phyloP scores from a whole-genome alignment of 2,329 filamentous ascomycete genomes.

The Phialophora verrucosa region DNA sequence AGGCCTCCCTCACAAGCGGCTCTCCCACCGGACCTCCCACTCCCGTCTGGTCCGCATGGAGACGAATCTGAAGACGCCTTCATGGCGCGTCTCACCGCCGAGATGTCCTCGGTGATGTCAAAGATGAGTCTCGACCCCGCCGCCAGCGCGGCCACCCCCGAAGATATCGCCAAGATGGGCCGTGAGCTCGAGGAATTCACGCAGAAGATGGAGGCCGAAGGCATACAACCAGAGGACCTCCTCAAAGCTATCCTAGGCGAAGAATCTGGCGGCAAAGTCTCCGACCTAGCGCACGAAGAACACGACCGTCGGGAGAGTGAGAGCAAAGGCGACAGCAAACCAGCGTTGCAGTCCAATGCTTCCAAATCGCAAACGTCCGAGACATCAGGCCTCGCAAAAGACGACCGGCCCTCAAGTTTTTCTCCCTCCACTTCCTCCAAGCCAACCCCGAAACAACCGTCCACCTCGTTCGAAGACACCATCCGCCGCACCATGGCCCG shows the following conservation, averaged over 20 bases:
- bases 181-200: conserved; percentile 42
- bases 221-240: conserved; percentile 41
- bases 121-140: conserved; percentile 33
- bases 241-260: conserved; percentile 44
- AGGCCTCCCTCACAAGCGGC: conserved; percentile 43
- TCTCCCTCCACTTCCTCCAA: conserved; percentile 4
- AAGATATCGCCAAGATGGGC: conserved; percentile 38
- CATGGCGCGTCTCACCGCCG: conserved; percentile 37
- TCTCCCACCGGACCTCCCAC: conserved; percentile 37
- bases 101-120: conserved; percentile 39
- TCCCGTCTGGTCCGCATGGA: conserved; percentile 42
- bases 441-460: conserved; percentile 44
- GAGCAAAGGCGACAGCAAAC: conserved; percentile 20
- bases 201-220: conserved; percentile 43
- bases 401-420: background rate
- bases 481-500: conserved; percentile 94
- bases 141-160: conserved; percentile 33
- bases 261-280: conserved; percentile 33
- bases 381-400: conserved; percentile 34
- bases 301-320: conserved; percentile 35
- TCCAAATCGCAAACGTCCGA: conserved; percentile 36
- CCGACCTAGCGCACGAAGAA: conserved; percentile 31
- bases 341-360: background rate
- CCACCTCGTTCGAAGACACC: conserved; percentile 76
- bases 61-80: conserved; percentile 40